Evolutionary conservation across 169 alveolate genomes (phyloP), one percentile per base, ranked within the genome.

Genomic region (Eimeria falciformis): DNA sequence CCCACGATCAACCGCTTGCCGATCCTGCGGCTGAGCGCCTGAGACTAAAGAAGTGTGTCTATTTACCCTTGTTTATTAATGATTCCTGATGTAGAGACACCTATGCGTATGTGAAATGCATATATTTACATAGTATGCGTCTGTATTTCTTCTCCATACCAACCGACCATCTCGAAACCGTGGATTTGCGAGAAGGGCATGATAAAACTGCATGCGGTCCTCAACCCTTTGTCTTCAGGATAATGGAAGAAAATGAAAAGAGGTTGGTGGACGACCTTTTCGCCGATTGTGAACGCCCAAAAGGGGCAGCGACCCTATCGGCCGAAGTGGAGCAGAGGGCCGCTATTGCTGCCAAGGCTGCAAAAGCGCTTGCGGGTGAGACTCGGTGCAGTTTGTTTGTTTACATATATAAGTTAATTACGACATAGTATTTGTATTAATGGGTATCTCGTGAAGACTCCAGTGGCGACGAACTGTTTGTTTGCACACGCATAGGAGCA

Each of bases 211-310:
- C 40, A 33, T 33, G 40, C 40, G 40, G 4, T 33, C 2, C 2
- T 33, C 2, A 33, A 33, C 40, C 40, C 40, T 33, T 2, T 33
- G 40, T 0, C 53, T 23, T 3, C 56, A 66, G 82, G 50, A 9
- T 85, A 6, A 83, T 85, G 0, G 91, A 83, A 37, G 79, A 83
- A 27, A 66, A 55, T 1, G 91, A 83, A 14, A 83, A 62, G 46
- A 12, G 91, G n/a, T 65, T 83, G 23, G 62, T 83, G 91, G 91
- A 58, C 46, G 91, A 83, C 27, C 33, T 85, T 12, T 85, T 85
- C n/a, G 25, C 83, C 17, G 82, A 62, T 4, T 85, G 82, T 71
- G 92, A 85, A 9, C 50, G 78, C 33, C 82, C 83, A 21, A 84
- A 75, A 18, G 90, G 33, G 29, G 37, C 47, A 29, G 40, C 29